Evolutionary conservation across 768 basidiomycete species (phyloP).

Genomic region (Butyriboletus loyo): DNA sequence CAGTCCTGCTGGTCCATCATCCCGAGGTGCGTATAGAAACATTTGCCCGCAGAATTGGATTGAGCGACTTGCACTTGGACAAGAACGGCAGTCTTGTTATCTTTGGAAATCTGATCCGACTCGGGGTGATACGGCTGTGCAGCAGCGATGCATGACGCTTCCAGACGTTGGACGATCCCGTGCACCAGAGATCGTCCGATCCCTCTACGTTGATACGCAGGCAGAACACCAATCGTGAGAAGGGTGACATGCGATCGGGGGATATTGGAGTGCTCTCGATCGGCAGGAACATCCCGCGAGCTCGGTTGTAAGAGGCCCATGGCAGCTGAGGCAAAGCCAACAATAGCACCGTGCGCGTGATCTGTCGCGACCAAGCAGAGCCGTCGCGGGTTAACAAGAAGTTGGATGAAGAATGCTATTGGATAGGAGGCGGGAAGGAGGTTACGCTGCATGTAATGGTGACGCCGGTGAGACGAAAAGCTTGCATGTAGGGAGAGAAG

Average conservation of each 20-base stretch:
- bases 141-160: conserved; percentile 5
- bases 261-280: conserved; percentile 5
- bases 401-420: conserved; percentile 30
- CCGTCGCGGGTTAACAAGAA: conserved; percentile 27
- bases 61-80: conserved; percentile 29
- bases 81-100: conserved; percentile 17
- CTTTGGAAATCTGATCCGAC: neutral
- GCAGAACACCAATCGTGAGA: conserved; percentile 31
- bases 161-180: conserved; percentile 25
- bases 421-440: conserved; percentile 30
- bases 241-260: conserved; percentile 18
- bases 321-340: conserved; percentile 31
- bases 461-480: conserved; percentile 1
- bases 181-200: conserved; percentile 31
- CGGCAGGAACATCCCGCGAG: neutral
- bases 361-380: conserved; percentile 31
- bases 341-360: conserved; percentile 8
- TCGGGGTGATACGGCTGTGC: neutral
- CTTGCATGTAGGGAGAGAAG: neutral
- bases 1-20: conserved; percentile 23
- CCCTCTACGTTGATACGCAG: conserved; percentile 26
- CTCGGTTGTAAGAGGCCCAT: conserved; percentile 3
- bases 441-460: conserved; percentile 11
- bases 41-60: conserved; percentile 23
- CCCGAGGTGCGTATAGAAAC: conserved; percentile 29